Conservation (phyloP, 257 asterid species). For the Leptodermis oblonga region DNA sequence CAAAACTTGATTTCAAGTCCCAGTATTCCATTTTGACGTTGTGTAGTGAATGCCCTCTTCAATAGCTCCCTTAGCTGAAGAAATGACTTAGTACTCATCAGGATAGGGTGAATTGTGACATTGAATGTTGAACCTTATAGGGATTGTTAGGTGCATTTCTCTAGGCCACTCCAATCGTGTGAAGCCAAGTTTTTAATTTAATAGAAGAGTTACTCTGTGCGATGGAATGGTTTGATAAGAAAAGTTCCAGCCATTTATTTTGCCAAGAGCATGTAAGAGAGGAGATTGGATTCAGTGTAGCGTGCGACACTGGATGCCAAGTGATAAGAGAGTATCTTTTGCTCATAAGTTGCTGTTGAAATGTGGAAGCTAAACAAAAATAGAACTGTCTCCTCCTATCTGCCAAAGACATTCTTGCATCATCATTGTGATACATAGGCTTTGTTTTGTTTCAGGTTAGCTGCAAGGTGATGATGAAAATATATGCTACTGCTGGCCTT, state of each 20-base stretch:
- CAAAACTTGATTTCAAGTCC: background rate
- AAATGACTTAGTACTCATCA: background rate
- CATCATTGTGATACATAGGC: background rate
- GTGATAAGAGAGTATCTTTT: too few relatives aligned
- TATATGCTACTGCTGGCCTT: slow-evolving; percentile 57
- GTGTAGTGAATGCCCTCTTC: background rate
- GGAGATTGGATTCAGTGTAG: too few relatives aligned
- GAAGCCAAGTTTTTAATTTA: background rate
- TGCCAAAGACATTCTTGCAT: background rate
- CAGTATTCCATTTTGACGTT: background rate
- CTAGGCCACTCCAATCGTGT: background rate
- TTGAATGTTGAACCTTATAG: background rate
- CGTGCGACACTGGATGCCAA: too few relatives aligned
- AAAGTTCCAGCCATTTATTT: too few relatives aligned
- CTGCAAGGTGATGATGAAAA: slow-evolving; percentile 60
- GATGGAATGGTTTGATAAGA: too few relatives aligned
- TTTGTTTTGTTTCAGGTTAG: slow-evolving; percentile 46
- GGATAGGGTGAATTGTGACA: background rate
- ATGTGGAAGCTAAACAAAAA: too few relatives aligned
- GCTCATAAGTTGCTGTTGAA: background rate
- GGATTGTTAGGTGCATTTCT: background rate
- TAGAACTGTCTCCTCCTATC: background rate
- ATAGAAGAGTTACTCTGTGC: background rate
- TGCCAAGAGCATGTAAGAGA: background rate
- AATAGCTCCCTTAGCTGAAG: background rate